Evolutionary conservation across 495 filamentous ascomycete species (phyloP).

Genomic region (Platismatia glauca): DNA sequence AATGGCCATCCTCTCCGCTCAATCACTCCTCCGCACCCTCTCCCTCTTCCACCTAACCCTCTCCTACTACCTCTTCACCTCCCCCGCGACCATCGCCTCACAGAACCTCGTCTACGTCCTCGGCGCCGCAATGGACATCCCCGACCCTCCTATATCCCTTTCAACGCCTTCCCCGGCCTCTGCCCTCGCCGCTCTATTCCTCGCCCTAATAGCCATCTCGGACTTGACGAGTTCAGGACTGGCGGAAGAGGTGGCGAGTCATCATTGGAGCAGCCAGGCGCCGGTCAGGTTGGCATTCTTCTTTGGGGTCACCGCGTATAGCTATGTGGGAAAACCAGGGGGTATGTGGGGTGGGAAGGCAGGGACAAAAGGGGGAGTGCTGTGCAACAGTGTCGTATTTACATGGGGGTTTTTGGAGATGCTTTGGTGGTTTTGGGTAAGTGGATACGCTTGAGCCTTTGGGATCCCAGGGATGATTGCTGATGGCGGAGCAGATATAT

Average conservation of each 20-base stretch:
- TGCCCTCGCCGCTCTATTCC: constrained; percentile 60
- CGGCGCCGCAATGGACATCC: constrained; percentile 68
- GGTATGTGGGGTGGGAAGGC: constrained; percentile 20
- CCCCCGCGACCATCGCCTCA: constrained; percentile 59
- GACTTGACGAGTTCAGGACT: constrained; percentile 67
- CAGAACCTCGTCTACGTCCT: constrained; percentile 75
- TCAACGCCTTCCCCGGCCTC: constrained; percentile 54
- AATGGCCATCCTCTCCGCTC: constrained; percentile 74
- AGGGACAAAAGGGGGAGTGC: constrained; percentile 33
- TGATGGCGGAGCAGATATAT: constrained; percentile 24
- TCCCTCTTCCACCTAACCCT: constrained; percentile 75
- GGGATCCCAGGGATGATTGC: neutral
- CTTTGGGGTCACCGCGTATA: constrained; percentile 56
- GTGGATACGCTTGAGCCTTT: constrained; percentile 20
- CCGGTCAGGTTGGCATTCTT: constrained; percentile 58
- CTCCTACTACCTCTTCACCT: constrained; percentile 71
- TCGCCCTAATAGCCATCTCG: constrained; percentile 56
- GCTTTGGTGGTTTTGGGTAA: constrained; percentile 79
- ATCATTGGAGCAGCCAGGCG: constrained; percentile 64
- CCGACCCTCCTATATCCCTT: constrained; percentile 41
- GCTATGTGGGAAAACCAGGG: constrained; percentile 49
- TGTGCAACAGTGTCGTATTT: constrained; percentile 76
- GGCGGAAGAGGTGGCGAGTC: constrained; percentile 55
- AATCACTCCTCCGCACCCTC: constrained; percentile 66
- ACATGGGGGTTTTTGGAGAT: constrained; percentile 79